These are phyloP conservation scores for Termitomyces sp. DNA, from an alignment of 768 basidiomycete species.

Conservation along the genomic window DNA sequence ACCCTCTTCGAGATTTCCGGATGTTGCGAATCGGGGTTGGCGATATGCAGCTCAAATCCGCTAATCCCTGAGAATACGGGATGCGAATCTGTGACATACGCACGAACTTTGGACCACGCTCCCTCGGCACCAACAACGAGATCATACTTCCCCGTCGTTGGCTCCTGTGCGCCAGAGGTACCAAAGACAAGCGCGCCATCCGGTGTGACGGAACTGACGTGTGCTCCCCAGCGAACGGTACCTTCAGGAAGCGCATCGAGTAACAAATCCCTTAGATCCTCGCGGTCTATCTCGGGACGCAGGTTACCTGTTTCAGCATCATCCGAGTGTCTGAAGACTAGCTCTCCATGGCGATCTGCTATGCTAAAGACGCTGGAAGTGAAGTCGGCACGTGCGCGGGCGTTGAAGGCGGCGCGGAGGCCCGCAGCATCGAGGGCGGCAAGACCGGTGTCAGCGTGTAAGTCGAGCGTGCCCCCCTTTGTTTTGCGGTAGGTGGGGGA, in stretches of 20 bases:
- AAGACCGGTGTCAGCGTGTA: conserved; percentile 21
- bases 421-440: conserved; percentile 19
- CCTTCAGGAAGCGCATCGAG: conserved; percentile 18
- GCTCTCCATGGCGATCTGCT: conserved; percentile 11
- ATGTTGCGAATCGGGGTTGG: conserved; percentile 11
- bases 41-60: conserved; percentile 13
- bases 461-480: conserved; percentile 24
- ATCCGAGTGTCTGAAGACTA: conserved; percentile 4
- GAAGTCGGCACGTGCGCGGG: conserved; percentile 14
- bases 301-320: conserved; percentile 3
- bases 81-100: conserved; percentile 21
- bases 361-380: conserved; percentile 11
- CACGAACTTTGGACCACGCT: conserved; percentile 32
- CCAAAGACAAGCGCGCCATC: conserved; percentile 8
- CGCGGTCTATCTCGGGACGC: conserved; percentile 22
- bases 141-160: conserved; percentile 13
- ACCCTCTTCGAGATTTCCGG: conserved; percentile 21
- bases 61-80: conserved; percentile 29
- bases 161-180: conserved; percentile 7
- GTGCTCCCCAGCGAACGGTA: conserved; percentile 17
- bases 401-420: conserved; percentile 18
- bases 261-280: conserved; percentile 19
- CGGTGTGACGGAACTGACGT: conserved; percentile 10
- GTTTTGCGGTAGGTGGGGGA: conserved; percentile 13
- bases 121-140: conserved; percentile 27